These are phyloP conservation scores for Dictyophora rubrovolvata DNA, from an alignment of 768 basidiomycete species.

Conservation along the genomic window DNA sequence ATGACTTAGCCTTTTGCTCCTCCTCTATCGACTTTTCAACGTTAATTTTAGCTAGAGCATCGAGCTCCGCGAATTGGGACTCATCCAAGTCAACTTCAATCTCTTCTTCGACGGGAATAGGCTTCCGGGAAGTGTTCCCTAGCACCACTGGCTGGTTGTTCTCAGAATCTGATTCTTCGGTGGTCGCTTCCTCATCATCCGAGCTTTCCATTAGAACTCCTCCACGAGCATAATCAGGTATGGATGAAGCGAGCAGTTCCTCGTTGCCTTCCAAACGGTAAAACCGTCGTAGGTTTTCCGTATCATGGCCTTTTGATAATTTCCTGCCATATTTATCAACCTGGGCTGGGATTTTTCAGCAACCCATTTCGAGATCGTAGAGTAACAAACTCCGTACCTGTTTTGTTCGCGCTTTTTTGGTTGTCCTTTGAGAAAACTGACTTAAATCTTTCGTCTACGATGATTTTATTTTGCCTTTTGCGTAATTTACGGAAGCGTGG, in stretches of 20 bases:
- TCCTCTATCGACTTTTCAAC: slow-evolving; percentile 33
- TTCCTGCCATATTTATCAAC: slow-evolving; percentile 89
- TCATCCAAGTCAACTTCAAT: slow-evolving; percentile 76
- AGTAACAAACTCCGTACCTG: slow-evolving; percentile 14
- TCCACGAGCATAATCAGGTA: slow-evolving; percentile 83
- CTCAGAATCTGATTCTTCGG: slow-evolving; percentile 33
- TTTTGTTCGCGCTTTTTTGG: slow-evolving; percentile 26
- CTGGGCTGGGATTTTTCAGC: slow-evolving; percentile 27
- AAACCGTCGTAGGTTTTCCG: slow-evolving; percentile 68
- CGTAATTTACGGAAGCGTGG: slow-evolving; percentile 86
- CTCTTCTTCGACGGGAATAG: slow-evolving; percentile 31
- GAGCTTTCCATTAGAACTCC: slow-evolving; percentile 83
- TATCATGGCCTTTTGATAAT: slow-evolving; percentile 56
- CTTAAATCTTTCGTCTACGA: slow-evolving; percentile 89
- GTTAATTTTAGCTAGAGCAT: slow-evolving; percentile 64
- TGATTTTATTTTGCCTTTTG: slow-evolving; percentile 70
- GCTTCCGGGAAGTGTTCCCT: slow-evolving; percentile 36
- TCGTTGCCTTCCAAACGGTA: slow-evolving; percentile 58
- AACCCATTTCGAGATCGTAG: neutral
- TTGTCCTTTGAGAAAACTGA: slow-evolving; percentile 49
- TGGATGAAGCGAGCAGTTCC: slow-evolving; percentile 19
- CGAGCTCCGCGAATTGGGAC: slow-evolving; percentile 50
- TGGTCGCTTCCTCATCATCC: slow-evolving; percentile 49
- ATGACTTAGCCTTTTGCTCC: slow-evolving; percentile 25
- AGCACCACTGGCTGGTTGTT: slow-evolving; percentile 38